Evolutionary conservation across 306 rosid genomes (phyloP).

Genomic region (Quillaja saponaria): DNA sequence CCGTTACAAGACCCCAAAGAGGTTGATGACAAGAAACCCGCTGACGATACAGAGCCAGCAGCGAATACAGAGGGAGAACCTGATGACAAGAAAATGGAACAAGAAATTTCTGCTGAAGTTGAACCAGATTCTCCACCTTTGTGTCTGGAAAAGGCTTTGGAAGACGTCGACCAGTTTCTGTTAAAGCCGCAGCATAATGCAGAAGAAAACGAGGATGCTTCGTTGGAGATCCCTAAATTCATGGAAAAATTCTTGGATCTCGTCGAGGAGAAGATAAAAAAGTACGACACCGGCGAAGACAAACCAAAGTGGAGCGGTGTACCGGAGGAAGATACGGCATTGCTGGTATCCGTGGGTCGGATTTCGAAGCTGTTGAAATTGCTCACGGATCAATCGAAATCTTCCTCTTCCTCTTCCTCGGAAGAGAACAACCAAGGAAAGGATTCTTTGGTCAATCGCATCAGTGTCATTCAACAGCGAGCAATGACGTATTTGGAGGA

Average conservation of each 20-base stretch:
- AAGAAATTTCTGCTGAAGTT: neutral
- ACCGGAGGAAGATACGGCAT: slow-evolving; percentile 38
- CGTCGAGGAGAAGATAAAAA: slow-evolving; percentile 43
- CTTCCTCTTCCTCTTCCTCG: slow-evolving; percentile 10
- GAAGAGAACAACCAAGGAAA: slow-evolving; percentile 19
- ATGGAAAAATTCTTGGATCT: slow-evolving; percentile 46
- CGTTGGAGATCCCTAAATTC: slow-evolving; percentile 41
- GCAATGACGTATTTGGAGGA: slow-evolving; percentile 65
- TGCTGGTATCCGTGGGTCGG: slow-evolving; percentile 48
- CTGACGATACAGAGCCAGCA: neutral
- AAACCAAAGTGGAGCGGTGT: slow-evolving; percentile 42
- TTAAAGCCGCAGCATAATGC: neutral
- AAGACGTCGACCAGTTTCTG: slow-evolving; percentile 44
- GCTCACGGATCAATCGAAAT: slow-evolving; percentile 19
- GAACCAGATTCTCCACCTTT: slow-evolving; percentile 30
- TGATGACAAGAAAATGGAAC: slow-evolving; percentile 16
- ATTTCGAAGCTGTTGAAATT: slow-evolving; percentile 42
- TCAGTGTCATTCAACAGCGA: slow-evolving; percentile 49
- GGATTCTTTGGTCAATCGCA: slow-evolving; percentile 46
- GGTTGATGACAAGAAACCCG: slow-evolving; percentile 1
- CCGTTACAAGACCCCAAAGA: slow-evolving; percentile 13
- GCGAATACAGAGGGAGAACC: neutral
- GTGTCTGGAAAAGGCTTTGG: slow-evolving; percentile 31
- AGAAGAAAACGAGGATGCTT: neutral
- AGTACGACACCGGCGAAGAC: slow-evolving; percentile 24